Evolutionary conservation across 1,284 basidiomycete species (phyloP), one percentile per base, ranked within the genome.

Genomic region (Volvariella surrecta): DNA sequence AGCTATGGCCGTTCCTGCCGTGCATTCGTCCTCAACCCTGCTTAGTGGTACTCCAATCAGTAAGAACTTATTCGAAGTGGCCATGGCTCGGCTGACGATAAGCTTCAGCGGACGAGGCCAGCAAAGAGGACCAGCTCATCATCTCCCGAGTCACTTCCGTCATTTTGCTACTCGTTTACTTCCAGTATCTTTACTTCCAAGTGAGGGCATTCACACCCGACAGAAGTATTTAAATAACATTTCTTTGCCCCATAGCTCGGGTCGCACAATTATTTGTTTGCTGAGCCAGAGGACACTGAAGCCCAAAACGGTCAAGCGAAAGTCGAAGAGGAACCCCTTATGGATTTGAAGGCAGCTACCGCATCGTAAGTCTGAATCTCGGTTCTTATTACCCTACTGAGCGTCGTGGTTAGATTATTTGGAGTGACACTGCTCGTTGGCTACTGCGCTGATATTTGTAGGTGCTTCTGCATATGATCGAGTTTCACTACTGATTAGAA

Each of bases 1-100:
- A 86, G 82, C 90, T 20, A 74, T 96, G 32, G 84, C 93, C 49
- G 84, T 96, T 46, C 91, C 91, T n/a, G 91, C 91, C 22, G 91
- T 91, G 1, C 94, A 90, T 56, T 74, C 24, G 24, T 28, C 24
- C 24, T 28, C 24, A 28, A 28, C 24, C 11, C 11, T 28, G 6
- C 6, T 28, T 11, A 28, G 11, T 28, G 24, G 24, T 11, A 6
- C 6, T 28, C 11, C 11, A 6, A 28, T 11, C 11, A 28, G 24
- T 28, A 11, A 28, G 24, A 6, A 28, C 11, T 11, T 28, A 6
- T 11, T 6, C 24, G 11, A 28, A 48, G 39, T 30, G 52, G 52
- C 43, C 32, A 51, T 47, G 54, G 64, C 57, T 41, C 52, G 4
- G 43, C 48, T 15, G 52, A 57, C 40, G 59, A 11, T 11, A 6